These are phyloP conservation scores for Nicotiana paniculata DNA, from an alignment of 257 asterid species.

Conservation along the genomic window DNA sequence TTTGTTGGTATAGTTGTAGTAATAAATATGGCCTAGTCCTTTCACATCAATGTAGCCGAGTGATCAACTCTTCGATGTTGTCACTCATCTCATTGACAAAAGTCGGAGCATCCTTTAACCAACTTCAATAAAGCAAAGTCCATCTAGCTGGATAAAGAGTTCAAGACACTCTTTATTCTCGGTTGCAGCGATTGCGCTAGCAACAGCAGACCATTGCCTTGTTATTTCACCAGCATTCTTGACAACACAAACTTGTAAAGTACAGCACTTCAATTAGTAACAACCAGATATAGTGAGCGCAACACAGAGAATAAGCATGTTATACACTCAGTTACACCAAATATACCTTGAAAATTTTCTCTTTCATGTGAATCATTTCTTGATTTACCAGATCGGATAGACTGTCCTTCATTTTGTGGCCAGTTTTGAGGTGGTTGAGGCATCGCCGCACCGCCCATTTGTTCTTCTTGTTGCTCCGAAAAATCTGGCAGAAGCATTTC, in stretches of 20 bases:
- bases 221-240: conserved; percentile 35
- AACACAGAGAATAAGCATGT: too few species aligned
- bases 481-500: too few species aligned
- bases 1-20: neutral
- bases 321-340: too few species aligned
- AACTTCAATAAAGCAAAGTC: conserved; percentile 38
- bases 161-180: conserved; percentile 55
- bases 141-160: conserved; percentile 56
- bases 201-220: conserved; percentile 61
- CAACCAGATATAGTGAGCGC: too few species aligned
- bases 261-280: too few species aligned
- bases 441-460: too few species aligned
- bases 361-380: too few species aligned
- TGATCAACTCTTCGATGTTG: conserved; percentile 39
- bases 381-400: too few species aligned
- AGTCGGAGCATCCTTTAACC: conserved; percentile 56
- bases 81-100: conserved; percentile 18
- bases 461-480: too few species aligned
- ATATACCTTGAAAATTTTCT: too few species aligned
- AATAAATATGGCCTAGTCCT: neutral
- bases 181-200: conserved; percentile 48
- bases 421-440: too few species aligned
- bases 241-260: conserved; percentile 13
- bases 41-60: conserved; percentile 18
- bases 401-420: too few species aligned